Evolutionary conservation across 768 basidiomycete genomes (phyloP).

Genomic region (Auriscalpium orientale): DNA sequence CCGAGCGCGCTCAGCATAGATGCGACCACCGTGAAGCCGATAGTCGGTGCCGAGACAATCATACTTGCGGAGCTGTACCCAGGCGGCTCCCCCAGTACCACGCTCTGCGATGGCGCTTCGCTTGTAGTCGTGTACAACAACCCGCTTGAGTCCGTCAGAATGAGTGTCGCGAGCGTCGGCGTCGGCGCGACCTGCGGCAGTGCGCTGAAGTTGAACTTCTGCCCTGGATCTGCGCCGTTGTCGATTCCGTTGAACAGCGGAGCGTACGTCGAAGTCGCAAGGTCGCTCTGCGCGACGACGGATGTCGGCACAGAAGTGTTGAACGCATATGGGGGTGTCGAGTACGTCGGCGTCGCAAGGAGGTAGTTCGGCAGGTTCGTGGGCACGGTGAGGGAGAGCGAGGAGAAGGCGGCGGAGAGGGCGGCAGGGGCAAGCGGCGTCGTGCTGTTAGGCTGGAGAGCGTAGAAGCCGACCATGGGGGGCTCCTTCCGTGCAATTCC

Average conservation of each 20-base stretch:
- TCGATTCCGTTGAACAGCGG: slow-evolving; percentile 34
- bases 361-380: slow-evolving; percentile 70
- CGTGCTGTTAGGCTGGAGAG: slow-evolving; percentile 35
- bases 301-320: slow-evolving; percentile 50
- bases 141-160: slow-evolving; percentile 50
- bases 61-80: slow-evolving; percentile 26
- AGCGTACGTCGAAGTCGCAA: slow-evolving; percentile 66
- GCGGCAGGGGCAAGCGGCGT: slow-evolving; percentile 30
- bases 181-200: slow-evolving; percentile 49
- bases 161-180: slow-evolving; percentile 46
- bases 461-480: slow-evolving; percentile 73
- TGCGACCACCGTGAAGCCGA: not conserved
- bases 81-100: slow-evolving; percentile 58
- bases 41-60: no score
- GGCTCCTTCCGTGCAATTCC: slow-evolving; percentile 69
- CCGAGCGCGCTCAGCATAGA: no score
- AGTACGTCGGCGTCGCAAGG: slow-evolving; percentile 54
- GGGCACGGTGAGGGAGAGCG: slow-evolving; percentile 52
- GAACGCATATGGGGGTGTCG: slow-evolving; percentile 58
- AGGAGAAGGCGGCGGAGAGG: slow-evolving; percentile 48
- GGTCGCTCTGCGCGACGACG: slow-evolving; percentile 45
- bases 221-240: slow-evolving; percentile 21
- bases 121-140: slow-evolving; percentile 46
- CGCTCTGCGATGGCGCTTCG: slow-evolving; percentile 34
- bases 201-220: slow-evolving; percentile 38